Evolutionary conservation across 495 filamentous ascomycete genomes (phyloP), one percentile per base, ranked within the genome.

Genomic region (Penicillium bialowiezense): DNA sequence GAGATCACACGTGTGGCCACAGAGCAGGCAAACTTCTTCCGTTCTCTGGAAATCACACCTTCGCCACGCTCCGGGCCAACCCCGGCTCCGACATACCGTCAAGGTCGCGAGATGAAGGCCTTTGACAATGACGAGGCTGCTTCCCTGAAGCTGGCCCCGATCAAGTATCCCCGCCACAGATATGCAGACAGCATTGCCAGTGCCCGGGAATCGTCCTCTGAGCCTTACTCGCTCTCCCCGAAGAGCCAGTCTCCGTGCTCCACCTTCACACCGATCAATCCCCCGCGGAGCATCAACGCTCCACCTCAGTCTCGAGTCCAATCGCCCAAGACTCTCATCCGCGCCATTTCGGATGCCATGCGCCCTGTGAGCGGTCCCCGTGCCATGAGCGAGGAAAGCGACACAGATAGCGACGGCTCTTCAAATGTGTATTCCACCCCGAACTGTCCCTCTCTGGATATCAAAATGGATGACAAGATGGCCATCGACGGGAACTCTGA

Each of bases 1-100:
- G 67, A 63, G 1, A 84, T 91, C 41, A 72, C 92, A 2, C 52
- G 51, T 1, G 62, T 68, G 24, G 81, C 84, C 8, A 80, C 71
- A 0, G 69, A 73, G 7, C 76, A 80, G 19, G 78, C 83, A 0
- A 68, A 75, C 36, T 57, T 60, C 45, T 80, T 75, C 46, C 76
- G 74, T 13, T 55, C 57, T 9, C 56, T 69, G 8, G 60, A 63
- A 54, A 34, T 68, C 41, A 28, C 56, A 50, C 48, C 3, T 28
- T 51, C 32, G 32, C 15, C 31, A 49, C 49, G 58, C 18, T 49
- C 51, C 15, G 6, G 5, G 3, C 19, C 44, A 14, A 41, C 59
- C 40, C 14, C 48, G 8, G 23, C 12, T 3, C 5, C 5, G 31
- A 62, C 58, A 5, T 44, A 52, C 13, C 43, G 32, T 12, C 49